Base-by-base conservation (phyloP, 2,329 filamentous ascomycete species). In the Penicillium hordei region DNA sequence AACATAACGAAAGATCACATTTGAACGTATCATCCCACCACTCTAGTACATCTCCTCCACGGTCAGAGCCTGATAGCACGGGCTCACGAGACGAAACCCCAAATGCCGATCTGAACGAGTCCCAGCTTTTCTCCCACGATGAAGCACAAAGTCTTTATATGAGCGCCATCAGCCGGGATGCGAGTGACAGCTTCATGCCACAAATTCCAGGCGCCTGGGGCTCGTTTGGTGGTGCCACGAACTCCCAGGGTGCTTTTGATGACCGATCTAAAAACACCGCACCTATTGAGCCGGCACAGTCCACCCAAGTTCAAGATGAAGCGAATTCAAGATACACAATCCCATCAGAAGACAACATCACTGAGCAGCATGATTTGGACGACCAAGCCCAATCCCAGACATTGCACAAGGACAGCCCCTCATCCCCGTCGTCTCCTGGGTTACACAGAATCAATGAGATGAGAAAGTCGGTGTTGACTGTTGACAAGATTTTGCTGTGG, bases 111-210 rank as follows among this genome's bases (percentile, higher is more conserved):
- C 72, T 81, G n/a, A 71, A 74, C 7, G 74, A 79, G 57, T 81
- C 79, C 4, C 78, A 70, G 60, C 64, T 79, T 45, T 81, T 80
- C 56, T 78, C 76, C 42, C 76, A 78, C 55, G 78, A 80, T 57
- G 78, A 81, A 65, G 79, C 79, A n/a, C 73, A 79, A 55, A 81
- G 79, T 61, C 76, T 81, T 72, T 81, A 81, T 57, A 79, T 81
- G 78, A 81, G 86, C 68, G 85, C 83, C 12, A 76, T 86, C 55
- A 85, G 82, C 57, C 73, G 76, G 38, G 70, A 69, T 10, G 70
- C 57, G 21, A 65, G 59, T 51, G 62, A 59, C 29, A 68, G 66
- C 49, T 71, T 72, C 44, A 60, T 67, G 29, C 71, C 69, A 5
- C 65, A 67, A 45, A 77, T 79, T 58, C 78, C 78, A 17, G 78